These are phyloP conservation scores for Colletotrichum paranaense DNA, from an alignment of 2,329 filamentous ascomycete species.

Conservation along the genomic window DNA sequence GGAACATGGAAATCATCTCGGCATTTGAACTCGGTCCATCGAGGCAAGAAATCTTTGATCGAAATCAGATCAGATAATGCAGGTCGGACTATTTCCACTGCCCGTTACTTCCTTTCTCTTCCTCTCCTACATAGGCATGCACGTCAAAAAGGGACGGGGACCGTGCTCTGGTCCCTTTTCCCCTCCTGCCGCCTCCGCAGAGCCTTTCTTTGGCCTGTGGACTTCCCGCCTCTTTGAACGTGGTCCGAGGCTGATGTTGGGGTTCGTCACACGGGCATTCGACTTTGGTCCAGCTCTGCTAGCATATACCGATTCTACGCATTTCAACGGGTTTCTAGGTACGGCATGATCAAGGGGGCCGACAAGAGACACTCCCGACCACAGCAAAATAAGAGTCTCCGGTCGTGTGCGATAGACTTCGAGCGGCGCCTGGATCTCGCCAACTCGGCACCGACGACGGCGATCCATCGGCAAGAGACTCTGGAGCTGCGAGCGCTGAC, in stretches of 20 bases:
- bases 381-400: neutral
- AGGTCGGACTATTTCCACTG: neutral
- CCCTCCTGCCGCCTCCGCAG: neutral
- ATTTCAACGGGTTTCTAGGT: neutral
- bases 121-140: neutral
- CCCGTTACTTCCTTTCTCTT: neutral
- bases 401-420: neutral
- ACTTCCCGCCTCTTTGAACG: neutral
- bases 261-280: neutral
- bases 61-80: constrained; percentile 2
- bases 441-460: constrained; percentile 9
- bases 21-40: neutral
- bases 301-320: neutral
- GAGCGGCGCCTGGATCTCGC: neutral
- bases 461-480: neutral
- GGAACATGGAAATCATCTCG: neutral
- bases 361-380: neutral
- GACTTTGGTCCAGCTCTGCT: neutral
- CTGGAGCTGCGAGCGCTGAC: neutral
- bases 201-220: neutral
- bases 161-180: neutral
- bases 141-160: neutral
- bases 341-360: neutral
- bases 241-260: neutral
- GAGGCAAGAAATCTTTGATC: neutral